Evolutionary conservation across 345 rosid genomes (phyloP), one percentile per base, ranked within the genome.

Genomic region (Lepidium aucheri): DNA sequence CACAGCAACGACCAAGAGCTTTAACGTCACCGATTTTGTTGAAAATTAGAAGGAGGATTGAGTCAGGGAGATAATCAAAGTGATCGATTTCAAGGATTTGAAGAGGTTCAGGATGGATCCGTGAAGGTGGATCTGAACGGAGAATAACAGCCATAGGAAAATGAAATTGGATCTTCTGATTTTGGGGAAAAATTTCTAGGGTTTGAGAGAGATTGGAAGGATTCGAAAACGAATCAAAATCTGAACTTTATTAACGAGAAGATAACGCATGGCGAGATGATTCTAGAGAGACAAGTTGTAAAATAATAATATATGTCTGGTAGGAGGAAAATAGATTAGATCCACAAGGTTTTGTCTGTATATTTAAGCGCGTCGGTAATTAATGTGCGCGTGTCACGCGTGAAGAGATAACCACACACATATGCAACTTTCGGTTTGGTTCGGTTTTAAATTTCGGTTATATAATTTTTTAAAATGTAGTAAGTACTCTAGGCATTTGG

Each of bases 21-120:
- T 95, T 95, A 34, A 91, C 96, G 68, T 95, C 96, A 39, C 90
- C 95, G 80, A 95, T 86, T 72, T 69, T 81, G 74, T 95, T 89
- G 80, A 95, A 86, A 50, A 95, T 75, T 0, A 89, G 61, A 42
- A 89, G 86, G 51, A 95, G 86, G 55, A 95, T 63, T 4, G 97
- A 72, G 78, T 89, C 95, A 0, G 95, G 97, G 0, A 95, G 83
- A 14, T 81, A 84, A 81, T 95, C 99, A 83, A 95, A 83, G 75
- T 85, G 96, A 81, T 95, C 97, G 74, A 77, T 63, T 17, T 44
- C 26, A 40, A 53, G 41, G 53, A 50, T 42, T 64, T 72, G 70
- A 0, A 84, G 60, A 0, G 85, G 83, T 12, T 74, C 80, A 0
- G 91, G 89, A 56, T 77, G 74, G 79, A 85, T 79, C 36, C 84